Evolutionary conservation across 768 basidiomycete genomes (phyloP).

Genomic region (Leucocoprinus birnbaumii): DNA sequence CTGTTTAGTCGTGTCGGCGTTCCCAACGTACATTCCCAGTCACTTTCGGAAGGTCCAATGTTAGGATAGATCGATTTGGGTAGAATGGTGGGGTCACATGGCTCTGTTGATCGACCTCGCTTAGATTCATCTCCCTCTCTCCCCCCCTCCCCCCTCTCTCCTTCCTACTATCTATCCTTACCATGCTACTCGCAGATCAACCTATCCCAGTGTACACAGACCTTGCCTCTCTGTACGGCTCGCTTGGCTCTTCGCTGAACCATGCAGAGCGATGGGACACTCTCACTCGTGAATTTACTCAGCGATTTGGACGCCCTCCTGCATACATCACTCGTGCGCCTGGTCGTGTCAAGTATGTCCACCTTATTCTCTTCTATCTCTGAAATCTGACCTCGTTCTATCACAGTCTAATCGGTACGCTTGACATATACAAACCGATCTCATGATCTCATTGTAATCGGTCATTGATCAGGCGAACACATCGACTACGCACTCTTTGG

Average conservation of each 20-base stretch:
- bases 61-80: too few relatives aligned
- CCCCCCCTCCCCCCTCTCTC: too few relatives aligned
- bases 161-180: background rate
- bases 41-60: too few relatives aligned
- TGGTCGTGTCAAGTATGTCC: slow-evolving; percentile 77
- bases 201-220: slow-evolving; percentile 61
- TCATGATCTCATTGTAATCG: slow-evolving; percentile 13
- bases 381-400: background rate
- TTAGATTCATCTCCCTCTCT: background rate
- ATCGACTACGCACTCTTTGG: slow-evolving; percentile 85
- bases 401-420: slow-evolving; percentile 40
- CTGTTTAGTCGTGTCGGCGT: too few relatives aligned
- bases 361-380: background rate
- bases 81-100: background rate
- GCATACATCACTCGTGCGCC: slow-evolving; percentile 74
- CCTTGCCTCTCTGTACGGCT: slow-evolving; percentile 53
- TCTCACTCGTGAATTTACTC: slow-evolving; percentile 58
- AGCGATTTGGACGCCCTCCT: slow-evolving; percentile 63
- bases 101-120: background rate
- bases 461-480: slow-evolving; percentile 60
- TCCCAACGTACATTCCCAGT: too few relatives aligned
- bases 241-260: slow-evolving; percentile 48
- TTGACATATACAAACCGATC: background rate
- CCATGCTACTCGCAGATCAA: slow-evolving; percentile 49
- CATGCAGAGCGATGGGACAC: slow-evolving; percentile 61